Percentiles rank a stretch among this genome's conserved stretches.
phyloP scores from a whole-genome alignment of 192 early-diverging fungal species.

The Coemansia javaensis region DNA sequence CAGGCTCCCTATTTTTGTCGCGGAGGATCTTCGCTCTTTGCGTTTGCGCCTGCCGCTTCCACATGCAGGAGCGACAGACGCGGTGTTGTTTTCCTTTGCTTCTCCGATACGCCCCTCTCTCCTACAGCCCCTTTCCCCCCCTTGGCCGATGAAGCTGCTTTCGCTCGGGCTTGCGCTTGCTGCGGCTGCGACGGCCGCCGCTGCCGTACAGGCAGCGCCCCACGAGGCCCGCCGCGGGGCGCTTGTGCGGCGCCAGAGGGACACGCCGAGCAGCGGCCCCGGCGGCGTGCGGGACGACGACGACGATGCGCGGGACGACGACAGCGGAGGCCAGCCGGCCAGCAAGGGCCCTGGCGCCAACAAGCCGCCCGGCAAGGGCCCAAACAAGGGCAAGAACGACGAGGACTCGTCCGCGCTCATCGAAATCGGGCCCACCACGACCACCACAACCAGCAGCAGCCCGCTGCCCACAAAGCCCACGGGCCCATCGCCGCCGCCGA shows the following conservation, averaged over 20 bases:
- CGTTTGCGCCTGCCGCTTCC: too few relatives aligned
- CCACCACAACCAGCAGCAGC: neutral
- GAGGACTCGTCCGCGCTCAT: neutral
- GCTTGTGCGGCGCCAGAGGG: slow-evolving; percentile 3
- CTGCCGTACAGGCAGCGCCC: too few relatives aligned
- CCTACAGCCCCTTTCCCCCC: neutral
- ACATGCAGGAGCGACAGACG: too few relatives aligned
- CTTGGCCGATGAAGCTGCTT: slow-evolving; percentile 7
- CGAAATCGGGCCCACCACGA: neutral
- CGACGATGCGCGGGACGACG: neutral
- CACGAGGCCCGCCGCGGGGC: neutral
- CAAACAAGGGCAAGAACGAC: neutral
- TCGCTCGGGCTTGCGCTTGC: slow-evolving; percentile 4
- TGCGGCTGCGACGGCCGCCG: slow-evolving; percentile 5
- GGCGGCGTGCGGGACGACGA: neutral
- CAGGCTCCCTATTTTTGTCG: too few relatives aligned
- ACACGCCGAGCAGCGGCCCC: neutral
- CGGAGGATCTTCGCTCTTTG: too few relatives aligned
- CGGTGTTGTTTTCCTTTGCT: too few relatives aligned
- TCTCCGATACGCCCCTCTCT: too few relatives aligned
- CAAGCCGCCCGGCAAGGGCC: neutral
- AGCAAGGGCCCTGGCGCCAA: too few relatives aligned
- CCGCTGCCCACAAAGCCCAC: neutral
- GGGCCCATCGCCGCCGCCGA: neutral
- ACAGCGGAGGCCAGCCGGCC: too few relatives aligned